Percentiles rank a stretch among this genome's conserved stretches.
These are phyloP conservation scores for Leonotis leonurus DNA, from an alignment of 257 asterid species.

Conservation along the genomic window DNA sequence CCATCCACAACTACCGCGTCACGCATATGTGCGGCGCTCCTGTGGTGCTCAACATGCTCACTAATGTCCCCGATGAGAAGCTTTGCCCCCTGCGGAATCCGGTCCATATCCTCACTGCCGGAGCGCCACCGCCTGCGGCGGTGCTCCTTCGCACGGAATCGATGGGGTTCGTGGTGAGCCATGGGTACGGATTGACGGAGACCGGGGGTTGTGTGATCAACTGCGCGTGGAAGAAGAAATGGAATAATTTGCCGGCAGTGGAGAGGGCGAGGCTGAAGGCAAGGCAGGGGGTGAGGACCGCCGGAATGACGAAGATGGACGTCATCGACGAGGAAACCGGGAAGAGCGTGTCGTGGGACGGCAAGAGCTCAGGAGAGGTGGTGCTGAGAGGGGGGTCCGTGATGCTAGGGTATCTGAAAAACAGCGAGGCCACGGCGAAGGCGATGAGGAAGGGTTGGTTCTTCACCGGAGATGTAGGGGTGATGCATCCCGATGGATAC, in stretches of 20 bases:
- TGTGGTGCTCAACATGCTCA: slow-evolving; percentile 57
- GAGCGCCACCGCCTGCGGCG: slow-evolving; percentile 71
- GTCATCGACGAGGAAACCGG: slow-evolving; percentile 53
- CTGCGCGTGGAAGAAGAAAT: slow-evolving; percentile 67
- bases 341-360: slow-evolving; percentile 42
- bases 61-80: slow-evolving; percentile 30
- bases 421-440: slow-evolving; percentile 41
- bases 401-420: slow-evolving; percentile 69
- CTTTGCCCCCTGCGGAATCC: slow-evolving; percentile 28
- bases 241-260: slow-evolving; percentile 48
- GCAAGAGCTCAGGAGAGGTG: slow-evolving; percentile 50
- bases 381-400: slow-evolving; percentile 51
- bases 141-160: slow-evolving; percentile 53
- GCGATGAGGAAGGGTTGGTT: slow-evolving; percentile 56
- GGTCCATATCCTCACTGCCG: slow-evolving; percentile 46
- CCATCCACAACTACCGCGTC: slow-evolving; percentile 31
- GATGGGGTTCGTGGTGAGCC: slow-evolving; percentile 48
- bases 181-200: slow-evolving; percentile 82
- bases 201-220: slow-evolving; percentile 53
- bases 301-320: slow-evolving; percentile 45
- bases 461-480: slow-evolving; percentile 73
- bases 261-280: slow-evolving; percentile 55
- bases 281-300: slow-evolving; percentile 57
- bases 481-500: slow-evolving; percentile 71
- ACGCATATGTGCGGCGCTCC: slow-evolving; percentile 94